These are phyloP conservation scores for Gnetum montanum DNA, from an alignment of 75 land plant species.

Conservation along the genomic window DNA sequence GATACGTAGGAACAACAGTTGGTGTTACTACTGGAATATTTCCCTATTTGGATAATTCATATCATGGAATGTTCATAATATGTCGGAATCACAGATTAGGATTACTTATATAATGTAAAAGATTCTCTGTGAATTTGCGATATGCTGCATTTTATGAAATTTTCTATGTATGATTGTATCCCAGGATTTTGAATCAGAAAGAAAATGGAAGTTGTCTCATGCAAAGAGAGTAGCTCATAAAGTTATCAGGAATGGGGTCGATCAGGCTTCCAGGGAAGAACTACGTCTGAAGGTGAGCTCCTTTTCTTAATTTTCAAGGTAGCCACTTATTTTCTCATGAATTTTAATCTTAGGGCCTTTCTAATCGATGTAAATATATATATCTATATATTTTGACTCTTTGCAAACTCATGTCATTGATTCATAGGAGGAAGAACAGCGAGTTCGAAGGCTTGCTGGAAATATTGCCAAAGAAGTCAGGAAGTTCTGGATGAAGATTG, in stretches of 20 bases:
- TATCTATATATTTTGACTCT: not conserved
- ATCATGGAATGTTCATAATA: too few relatives aligned
- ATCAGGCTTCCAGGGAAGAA: constrained; percentile 67
- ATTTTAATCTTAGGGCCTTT: too few relatives aligned
- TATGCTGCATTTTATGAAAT: too few relatives aligned
- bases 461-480: constrained; percentile 95
- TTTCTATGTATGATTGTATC: too few relatives aligned
- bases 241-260: constrained; percentile 71
- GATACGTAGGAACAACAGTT: too few relatives aligned
- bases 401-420: not conserved
- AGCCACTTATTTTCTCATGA: not conserved
- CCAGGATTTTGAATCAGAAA: constrained; percentile 96
- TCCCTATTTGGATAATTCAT: too few relatives aligned
- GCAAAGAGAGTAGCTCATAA: constrained; percentile 86
- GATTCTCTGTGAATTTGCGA: too few relatives aligned
- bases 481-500: constrained; percentile 97
- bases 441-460: constrained; percentile 76
- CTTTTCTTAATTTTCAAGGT: not conserved
- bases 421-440: constrained; percentile 88
- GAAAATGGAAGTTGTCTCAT: constrained; percentile 92
- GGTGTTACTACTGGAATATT: too few relatives aligned
- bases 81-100: too few relatives aligned
- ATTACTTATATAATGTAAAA: too few relatives aligned
- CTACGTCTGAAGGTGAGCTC: constrained; percentile 68
- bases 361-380: too few relatives aligned